phyloP scores from a whole-genome alignment of 495 filamentous ascomycete species.

The Penicillium coffeae region DNA sequence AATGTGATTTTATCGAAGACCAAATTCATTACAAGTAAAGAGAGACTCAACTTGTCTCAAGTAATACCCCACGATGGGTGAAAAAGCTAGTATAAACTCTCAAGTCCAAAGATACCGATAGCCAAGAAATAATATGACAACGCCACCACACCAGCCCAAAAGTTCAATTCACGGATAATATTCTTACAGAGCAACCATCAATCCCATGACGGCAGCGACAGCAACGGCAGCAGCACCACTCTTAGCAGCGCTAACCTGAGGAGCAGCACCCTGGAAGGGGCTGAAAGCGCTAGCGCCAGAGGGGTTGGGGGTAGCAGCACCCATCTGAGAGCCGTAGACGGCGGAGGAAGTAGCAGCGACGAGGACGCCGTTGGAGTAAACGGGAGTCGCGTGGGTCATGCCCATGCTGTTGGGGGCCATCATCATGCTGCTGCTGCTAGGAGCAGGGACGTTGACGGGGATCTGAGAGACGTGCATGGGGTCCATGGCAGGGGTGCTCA shows the following conservation, averaged over 20 bases:
- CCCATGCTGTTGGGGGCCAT: neutral
- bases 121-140: slow-evolving; percentile 2
- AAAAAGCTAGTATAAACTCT: slow-evolving; percentile 9
- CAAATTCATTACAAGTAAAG: slow-evolving; percentile 18
- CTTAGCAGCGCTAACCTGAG: slow-evolving; percentile 6
- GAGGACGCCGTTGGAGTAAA: slow-evolving; percentile 11
- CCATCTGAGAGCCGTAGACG: slow-evolving; percentile 10
- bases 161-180: neutral
- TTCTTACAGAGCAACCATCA: slow-evolving; percentile 25
- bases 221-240: slow-evolving; percentile 15
- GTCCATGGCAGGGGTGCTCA: slow-evolving; percentile 7
- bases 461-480: slow-evolving; percentile 22
- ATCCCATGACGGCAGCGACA: slow-evolving; percentile 24
- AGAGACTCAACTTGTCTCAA: neutral
- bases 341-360: slow-evolving; percentile 16
- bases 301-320: slow-evolving; percentile 13
- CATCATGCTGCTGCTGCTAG: too few relatives aligned
- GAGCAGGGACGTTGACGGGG: slow-evolving; percentile 18
- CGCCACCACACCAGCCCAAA: neutral
- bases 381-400: slow-evolving; percentile 4
- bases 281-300: slow-evolving; percentile 20
- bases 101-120: slow-evolving; percentile 1
- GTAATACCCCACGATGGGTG: neutral
- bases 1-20: slow-evolving; percentile 1
- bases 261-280: slow-evolving; percentile 21